phyloP scores from a whole-genome alignment of 768 basidiomycete species.

The Clathrus columnatus region DNA sequence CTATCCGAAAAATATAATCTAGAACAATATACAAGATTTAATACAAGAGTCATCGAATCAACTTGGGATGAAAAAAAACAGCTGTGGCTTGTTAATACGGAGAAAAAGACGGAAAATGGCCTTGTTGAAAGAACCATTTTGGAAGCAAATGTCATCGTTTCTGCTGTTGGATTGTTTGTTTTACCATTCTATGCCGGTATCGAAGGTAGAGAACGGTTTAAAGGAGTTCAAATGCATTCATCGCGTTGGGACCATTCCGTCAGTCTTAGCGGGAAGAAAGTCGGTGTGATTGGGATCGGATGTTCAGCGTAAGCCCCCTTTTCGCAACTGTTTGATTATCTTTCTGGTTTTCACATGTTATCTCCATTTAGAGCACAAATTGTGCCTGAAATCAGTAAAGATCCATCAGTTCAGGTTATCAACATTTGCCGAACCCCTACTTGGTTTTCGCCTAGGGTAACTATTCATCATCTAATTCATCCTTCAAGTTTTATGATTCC shows the following conservation, averaged over 20 bases:
- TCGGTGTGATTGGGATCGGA: slow-evolving; percentile 58
- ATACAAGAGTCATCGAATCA: slow-evolving; percentile 31
- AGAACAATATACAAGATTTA: slow-evolving; percentile 33
- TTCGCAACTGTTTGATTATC: slow-evolving; percentile 8
- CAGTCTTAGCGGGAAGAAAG: slow-evolving; percentile 38
- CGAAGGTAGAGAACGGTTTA: slow-evolving; percentile 35
- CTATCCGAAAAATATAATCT: slow-evolving; percentile 40
- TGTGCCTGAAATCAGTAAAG: slow-evolving; percentile 18
- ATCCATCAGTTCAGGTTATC: slow-evolving; percentile 22
- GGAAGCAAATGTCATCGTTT: slow-evolving; percentile 21
- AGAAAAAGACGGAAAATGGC: slow-evolving; percentile 27
- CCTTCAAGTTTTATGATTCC: too few species aligned
- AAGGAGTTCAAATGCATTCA: slow-evolving; percentile 47
- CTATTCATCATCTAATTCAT: slow-evolving; percentile 14
- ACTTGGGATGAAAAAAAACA: slow-evolving; percentile 38
- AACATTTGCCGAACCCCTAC: slow-evolving; percentile 52
- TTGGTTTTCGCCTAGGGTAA: slow-evolving; percentile 47
- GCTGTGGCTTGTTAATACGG: slow-evolving; percentile 32
- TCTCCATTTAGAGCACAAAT: slow-evolving; percentile 45
- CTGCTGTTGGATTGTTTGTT: slow-evolving; percentile 44
- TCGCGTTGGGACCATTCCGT: slow-evolving; percentile 48
- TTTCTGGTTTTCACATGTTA: neutral
- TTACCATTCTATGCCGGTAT: slow-evolving; percentile 36
- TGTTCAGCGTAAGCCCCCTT: slow-evolving; percentile 38
- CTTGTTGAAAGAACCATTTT: slow-evolving; percentile 35